Evolutionary conservation across 2,329 filamentous ascomycete species (phyloP).

Genomic region (Fusarium burgessii): DNA sequence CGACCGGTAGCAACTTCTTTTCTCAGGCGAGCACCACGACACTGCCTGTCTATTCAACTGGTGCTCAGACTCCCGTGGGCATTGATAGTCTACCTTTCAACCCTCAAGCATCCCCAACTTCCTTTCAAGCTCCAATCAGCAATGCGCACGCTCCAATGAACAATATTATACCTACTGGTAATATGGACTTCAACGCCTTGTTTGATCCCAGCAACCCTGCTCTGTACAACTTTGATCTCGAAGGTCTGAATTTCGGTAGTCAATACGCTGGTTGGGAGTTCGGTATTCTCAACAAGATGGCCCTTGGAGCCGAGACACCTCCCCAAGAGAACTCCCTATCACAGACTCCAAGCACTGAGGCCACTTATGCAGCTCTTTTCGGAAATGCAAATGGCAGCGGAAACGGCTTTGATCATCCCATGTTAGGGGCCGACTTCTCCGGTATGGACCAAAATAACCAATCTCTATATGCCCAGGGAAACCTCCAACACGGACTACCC

Average conservation of each 20-base stretch:
- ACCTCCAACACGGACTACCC: slow-evolving; percentile 71
- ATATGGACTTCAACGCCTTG: slow-evolving; percentile 68
- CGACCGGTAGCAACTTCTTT: slow-evolving; percentile 60
- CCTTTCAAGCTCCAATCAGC: slow-evolving; percentile 69
- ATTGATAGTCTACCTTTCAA: slow-evolving; percentile 68
- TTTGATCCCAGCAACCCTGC: slow-evolving; percentile 94
- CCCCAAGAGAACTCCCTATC: slow-evolving; percentile 72
- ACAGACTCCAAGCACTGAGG: slow-evolving; percentile 53
- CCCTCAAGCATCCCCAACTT: slow-evolving; percentile 78
- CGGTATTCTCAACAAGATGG: slow-evolving; percentile 96
- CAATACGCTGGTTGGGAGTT: slow-evolving; percentile 97
- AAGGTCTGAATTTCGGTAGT: slow-evolving; percentile 89
- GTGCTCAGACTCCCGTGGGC: slow-evolving; percentile 58
- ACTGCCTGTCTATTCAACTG: slow-evolving; percentile 64
- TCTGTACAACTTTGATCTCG: slow-evolving; percentile 94
- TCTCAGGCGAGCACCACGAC: slow-evolving; percentile 59
- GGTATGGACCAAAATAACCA: slow-evolving; percentile 63
- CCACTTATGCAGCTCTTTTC: slow-evolving; percentile 61
- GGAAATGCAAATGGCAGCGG: slow-evolving; percentile 63
- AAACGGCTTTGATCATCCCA: slow-evolving; percentile 62
- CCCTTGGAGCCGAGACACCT: slow-evolving; percentile 77
- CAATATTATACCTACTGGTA: slow-evolving; percentile 63
- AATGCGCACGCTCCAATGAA: slow-evolving; percentile 62
- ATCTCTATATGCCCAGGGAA: slow-evolving; percentile 65
- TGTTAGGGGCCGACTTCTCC: slow-evolving; percentile 65